phyloP scores from a whole-genome alignment of 345 rosid species.

The Gossypium sturtianum region DNA sequence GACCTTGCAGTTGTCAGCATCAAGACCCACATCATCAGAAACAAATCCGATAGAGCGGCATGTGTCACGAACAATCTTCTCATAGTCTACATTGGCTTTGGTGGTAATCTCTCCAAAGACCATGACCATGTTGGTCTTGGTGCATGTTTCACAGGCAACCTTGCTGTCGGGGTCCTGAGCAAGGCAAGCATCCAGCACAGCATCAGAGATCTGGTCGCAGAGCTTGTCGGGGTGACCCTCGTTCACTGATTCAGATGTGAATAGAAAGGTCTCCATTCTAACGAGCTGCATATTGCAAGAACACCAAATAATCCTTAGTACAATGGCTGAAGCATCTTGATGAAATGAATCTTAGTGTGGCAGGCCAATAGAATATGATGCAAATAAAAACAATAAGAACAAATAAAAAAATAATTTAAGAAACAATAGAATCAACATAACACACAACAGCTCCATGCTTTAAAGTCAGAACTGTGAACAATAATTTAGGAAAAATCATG shows the following conservation, averaged over 20 bases:
- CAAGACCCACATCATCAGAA: conserved; percentile 67
- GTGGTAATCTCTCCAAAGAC: conserved; percentile 79
- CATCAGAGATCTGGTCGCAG: conserved; percentile 77
- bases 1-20: conserved; percentile 73
- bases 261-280: conserved; percentile 64
- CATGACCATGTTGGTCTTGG: conserved; percentile 85
- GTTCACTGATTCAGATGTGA: conserved; percentile 73
- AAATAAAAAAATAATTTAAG: not conserved
- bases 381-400: not conserved
- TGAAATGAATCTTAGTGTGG: not conserved
- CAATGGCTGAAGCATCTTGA: not conserved
- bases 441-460: not conserved
- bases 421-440: not conserved
- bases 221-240: conserved; percentile 87
- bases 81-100: conserved; percentile 65
- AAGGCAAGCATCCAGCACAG: conserved; percentile 74
- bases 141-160: conserved; percentile 80
- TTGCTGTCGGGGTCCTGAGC: conserved; percentile 77
- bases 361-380: not conserved
- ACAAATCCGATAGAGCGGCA: conserved; percentile 67
- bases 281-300: conserved; percentile 24
- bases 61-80: conserved; percentile 73
- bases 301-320: not conserved
- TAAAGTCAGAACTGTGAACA: not conserved
- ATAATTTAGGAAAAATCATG: not conserved